A percentile compares a stretch with the other conserved stretches of the same genome.
Evolutionary conservation across 2,329 filamentous ascomycete genomes (phyloP).

Genomic region (Diaporthe helianthi): DNA sequence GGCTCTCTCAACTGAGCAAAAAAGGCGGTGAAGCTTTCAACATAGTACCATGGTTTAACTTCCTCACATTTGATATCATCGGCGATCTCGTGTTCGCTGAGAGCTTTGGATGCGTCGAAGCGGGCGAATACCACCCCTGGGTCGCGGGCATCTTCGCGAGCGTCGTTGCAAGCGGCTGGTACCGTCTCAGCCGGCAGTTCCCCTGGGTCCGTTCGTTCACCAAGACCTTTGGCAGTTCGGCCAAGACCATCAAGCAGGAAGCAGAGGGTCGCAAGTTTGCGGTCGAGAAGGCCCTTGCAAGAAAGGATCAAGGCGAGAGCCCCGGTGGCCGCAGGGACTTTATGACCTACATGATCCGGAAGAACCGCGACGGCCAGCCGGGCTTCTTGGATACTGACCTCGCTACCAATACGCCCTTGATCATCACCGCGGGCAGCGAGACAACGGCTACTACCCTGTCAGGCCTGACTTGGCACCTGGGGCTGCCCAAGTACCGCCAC

Average conservation of each 20-base stretch:
- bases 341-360: constrained; percentile 35
- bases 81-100: constrained; percentile 36
- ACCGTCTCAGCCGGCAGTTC: neutral
- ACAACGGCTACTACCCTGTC: constrained; percentile 29
- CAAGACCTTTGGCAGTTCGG: neutral
- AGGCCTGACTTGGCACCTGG: constrained; percentile 40
- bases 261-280: constrained; percentile 8
- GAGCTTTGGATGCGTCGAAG: constrained; percentile 34
- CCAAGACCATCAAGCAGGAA: constrained; percentile 22
- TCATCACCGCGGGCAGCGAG: constrained; percentile 23
- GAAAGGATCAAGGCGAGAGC: constrained; percentile 22
- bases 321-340: constrained; percentile 32
- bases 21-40: constrained; percentile 17
- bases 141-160: constrained; percentile 29
- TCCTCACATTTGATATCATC: constrained; percentile 36
- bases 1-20: constrained; percentile 14
- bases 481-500: constrained; percentile 38
- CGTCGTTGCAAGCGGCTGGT: neutral
- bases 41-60: constrained; percentile 36
- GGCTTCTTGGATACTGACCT: constrained; percentile 27
- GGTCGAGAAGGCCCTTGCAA: constrained; percentile 6
- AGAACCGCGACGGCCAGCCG: constrained; percentile 25
- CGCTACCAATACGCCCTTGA: constrained; percentile 22
- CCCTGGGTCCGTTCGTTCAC: constrained; percentile 4
- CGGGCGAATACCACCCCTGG: constrained; percentile 35